Evolutionary conservation across 2,329 filamentous ascomycete species (phyloP), one percentile per base, ranked within the genome.

Genomic region (Ophiostoma ips): DNA sequence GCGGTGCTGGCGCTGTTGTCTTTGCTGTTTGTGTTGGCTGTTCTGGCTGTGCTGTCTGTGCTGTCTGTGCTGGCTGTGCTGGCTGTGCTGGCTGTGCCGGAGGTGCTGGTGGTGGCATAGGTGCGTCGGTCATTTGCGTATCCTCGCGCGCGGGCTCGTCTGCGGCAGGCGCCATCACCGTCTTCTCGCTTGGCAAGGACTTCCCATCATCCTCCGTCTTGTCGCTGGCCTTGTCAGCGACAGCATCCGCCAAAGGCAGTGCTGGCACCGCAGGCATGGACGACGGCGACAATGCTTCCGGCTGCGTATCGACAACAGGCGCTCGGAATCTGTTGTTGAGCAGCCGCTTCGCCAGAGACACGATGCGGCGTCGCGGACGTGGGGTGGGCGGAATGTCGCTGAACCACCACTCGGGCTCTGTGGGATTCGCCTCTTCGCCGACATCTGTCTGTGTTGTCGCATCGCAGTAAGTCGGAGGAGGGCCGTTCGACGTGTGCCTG

Each of bases 401-500:
- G 53, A 71, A 76, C 72, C 73, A 77, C 52, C 43, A 45, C 9
- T 45, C n/a, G 5, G 43, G 43, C 30, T 45, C 43, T 18, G 43
- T 45, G 3, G 43, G 43, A 3, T 45, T 45, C 16, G 71, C 71
- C 13, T 71, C 72, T 31, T 70, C 66, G 1, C 74, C 72, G 0
- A 70, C 67, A 30, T 78, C 76, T 0, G 76, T 79, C 57, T 80
- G 76, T 2, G 75, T 68, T 5, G 64, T 61, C 10, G 65, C 71
- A 56, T 79, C 71, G 47, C 69, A 63, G 55, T 79, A 79, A 15
- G 65, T 64, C 7, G 66, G 60, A 11, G 65, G 63, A 3, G 67
- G 64, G 1, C 61, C 59, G 1, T 61, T 58, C 1, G 72, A 71
- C 4, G 62, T 58, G 40, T 64, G 67, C 7, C 68, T 65, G 2